A percentile compares a stretch with the other conserved stretches of the same genome.
Conservation (phyloP, 345 rosid genomes). For the Euphorbia tirucalli region DNA sequence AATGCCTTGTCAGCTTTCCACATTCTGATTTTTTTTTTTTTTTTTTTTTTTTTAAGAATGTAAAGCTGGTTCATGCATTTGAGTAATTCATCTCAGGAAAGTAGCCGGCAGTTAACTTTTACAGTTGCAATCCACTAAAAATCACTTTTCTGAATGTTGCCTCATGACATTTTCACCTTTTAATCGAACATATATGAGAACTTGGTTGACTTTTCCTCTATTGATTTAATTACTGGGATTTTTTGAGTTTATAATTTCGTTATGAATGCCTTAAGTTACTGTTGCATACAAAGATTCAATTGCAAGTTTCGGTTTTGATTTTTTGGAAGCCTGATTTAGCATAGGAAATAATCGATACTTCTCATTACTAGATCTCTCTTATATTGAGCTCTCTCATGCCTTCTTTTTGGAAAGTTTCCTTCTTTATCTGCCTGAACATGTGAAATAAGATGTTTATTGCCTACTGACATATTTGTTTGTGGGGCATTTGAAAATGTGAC, state of each 20-base stretch:
- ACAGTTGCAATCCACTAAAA: slow-evolving; percentile 1
- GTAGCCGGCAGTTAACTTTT: not conserved
- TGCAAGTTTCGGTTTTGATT: not conserved
- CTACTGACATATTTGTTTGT: not conserved
- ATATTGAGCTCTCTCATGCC: not conserved
- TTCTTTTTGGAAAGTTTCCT: not conserved
- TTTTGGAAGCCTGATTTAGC: not conserved
- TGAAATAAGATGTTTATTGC: not conserved
- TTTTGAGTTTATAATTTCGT: not conserved
- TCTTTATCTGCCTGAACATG: slow-evolving; percentile 3
- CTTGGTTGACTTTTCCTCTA: not conserved
- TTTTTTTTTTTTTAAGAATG: too few species aligned
- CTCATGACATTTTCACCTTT: not conserved
- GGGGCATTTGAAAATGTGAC: not conserved
- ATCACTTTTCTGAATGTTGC: not conserved
- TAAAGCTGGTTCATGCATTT: not conserved
- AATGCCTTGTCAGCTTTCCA: not conserved
- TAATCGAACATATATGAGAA: not conserved
- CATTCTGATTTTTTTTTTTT: not conserved
- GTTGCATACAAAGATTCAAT: not conserved
- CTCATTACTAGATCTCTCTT: not conserved
- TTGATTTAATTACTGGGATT: not conserved
- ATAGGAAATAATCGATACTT: not conserved
- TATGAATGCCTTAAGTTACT: not conserved
- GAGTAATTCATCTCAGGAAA: not conserved